Base-by-base conservation (phyloP, 2,329 filamentous ascomycete genomes). In the Mycosphaerella sp. region DNA sequence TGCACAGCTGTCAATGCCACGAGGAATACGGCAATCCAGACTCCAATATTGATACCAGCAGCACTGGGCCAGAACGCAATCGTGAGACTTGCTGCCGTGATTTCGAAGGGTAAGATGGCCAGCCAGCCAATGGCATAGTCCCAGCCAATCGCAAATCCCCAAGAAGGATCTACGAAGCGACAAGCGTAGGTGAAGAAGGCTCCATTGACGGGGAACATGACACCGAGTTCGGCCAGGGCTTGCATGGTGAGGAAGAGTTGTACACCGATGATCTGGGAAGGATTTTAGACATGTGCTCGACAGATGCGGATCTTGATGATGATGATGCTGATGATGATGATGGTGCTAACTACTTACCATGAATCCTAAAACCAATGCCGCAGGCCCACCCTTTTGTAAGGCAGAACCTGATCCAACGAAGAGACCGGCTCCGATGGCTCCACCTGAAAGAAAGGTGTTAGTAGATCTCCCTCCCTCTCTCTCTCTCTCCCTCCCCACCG, bases 221-320 rank as follows among this genome's bases (percentile, higher is more conserved):
- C 89, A 13, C 90, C 88, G 70, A 97, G 80, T 70, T 97, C 91
- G 56, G 91, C 91, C 21, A 97, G 76, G 0, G 89, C 89, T 65
- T 96, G 90, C 28, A 94, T 86, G 1, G 89, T 95, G 67, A 86
- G 93, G 71, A 89, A 96, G 58, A 96, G 71, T 89, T 96, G 95
- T 63, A 81, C 79, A 14, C 62, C 62, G 18, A 62, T 60, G 28
- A 62, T 51, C 41, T 41, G 16, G 4, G 43, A 52, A 73, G 70
- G 64, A 89, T 34, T 34, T 34, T 34, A 34, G 30, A 34, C 7
- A 5, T 25, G 7, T 25, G 21, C 21, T 25, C 21, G 4, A 25
- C 21, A 25, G 21, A 5, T 25, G 21, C 6, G 21, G 21, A 6
- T 6, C 4, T 25, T 4, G 1, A 3, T 6, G n/a, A n/a, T n/a